These are phyloP conservation scores for Cystobasidiaceae sp. DNA, from an alignment of 1,284 basidiomycete genomes.

Conservation along the genomic window DNA sequence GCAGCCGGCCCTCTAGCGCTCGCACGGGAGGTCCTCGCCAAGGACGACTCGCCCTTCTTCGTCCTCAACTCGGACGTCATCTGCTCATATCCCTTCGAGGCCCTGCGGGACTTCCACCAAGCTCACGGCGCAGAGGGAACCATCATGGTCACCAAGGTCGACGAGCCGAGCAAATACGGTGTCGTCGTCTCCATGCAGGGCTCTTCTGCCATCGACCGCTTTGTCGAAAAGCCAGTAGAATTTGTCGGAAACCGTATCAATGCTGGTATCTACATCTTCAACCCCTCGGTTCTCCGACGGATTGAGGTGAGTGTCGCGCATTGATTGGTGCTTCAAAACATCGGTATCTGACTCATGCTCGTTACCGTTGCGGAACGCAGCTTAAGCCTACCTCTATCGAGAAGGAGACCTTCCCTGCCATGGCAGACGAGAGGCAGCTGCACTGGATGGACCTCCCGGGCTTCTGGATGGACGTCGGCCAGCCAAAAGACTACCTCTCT, in stretches of 20 bases:
- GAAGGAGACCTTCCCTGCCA: constrained; percentile 54
- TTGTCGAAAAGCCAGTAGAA: constrained; percentile 55
- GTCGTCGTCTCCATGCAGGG: constrained; percentile 53
- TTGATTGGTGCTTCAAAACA: neutral
- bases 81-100: constrained; percentile 54
- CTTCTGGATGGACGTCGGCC: constrained; percentile 56
- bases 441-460: constrained; percentile 54
- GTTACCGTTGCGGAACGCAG: constrained; percentile 37
- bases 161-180: constrained; percentile 55
- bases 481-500: constrained; percentile 50
- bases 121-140: constrained; percentile 54
- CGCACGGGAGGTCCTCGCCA: constrained; percentile 53
- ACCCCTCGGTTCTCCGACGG: constrained; percentile 52
- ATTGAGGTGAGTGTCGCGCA: constrained; percentile 48
- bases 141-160: constrained; percentile 56
- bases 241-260: constrained; percentile 56
- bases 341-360: neutral
- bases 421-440: constrained; percentile 52
- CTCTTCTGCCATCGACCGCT: constrained; percentile 52
- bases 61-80: constrained; percentile 56
- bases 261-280: constrained; percentile 57
- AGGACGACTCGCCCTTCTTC: constrained; percentile 55
- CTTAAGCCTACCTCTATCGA: constrained; percentile 55
- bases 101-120: constrained; percentile 54
- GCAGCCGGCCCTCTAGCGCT: constrained; percentile 54